Evolutionary conservation across 1,284 basidiomycete genomes (phyloP), one percentile per base, ranked within the genome.

Genomic region (Ceraceosorus guamensis): DNA sequence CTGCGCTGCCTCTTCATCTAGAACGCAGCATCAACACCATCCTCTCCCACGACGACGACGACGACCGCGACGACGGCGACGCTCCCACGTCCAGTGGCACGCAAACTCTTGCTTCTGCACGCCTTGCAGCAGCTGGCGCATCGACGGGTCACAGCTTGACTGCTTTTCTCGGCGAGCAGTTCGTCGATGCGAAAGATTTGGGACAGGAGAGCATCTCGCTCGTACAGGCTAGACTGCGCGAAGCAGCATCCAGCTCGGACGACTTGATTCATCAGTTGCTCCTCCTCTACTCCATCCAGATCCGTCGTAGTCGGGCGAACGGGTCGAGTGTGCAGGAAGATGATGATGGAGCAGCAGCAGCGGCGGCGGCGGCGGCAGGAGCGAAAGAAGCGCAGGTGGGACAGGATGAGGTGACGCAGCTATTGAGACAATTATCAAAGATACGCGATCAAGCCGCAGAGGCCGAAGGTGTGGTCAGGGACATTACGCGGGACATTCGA

Each of bases 401-500:
- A 33, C 45, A 96, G 75, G 87, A 31, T n/a, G 24, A 30, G 7
- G 8, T 39, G 3, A 56, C 93, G 91, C 89, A 92, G 71, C 82
- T 97, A 8, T 83, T 97, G 55, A 84, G 86, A 33, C 91, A 96
- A 79, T 91, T 96, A 83, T 89, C 87, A 30, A 85, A 86, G 53
- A 96, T 97, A 65, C 83, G 90, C 39, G 91, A 95, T 77, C 93
- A 96, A 77, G 73, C 75, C 8, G 53, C 66, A 8, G 64, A 70
- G 76, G 91, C 90, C 10, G 93, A 98, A 75, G 89, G 89, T 1
- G 90, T 96, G 48, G 95, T 98, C 37, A 83, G 88, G 58, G 85
- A 90, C 61, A 95, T 98, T 67, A 99, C 95, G 5, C 87, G 89
- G 65, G 95, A 99, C 76, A 97, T 99, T 55, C 91, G 96, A 75